These are phyloP conservation scores for Cucumis hystrix DNA, from an alignment of 306 rosid species.

Conservation along the genomic window DNA sequence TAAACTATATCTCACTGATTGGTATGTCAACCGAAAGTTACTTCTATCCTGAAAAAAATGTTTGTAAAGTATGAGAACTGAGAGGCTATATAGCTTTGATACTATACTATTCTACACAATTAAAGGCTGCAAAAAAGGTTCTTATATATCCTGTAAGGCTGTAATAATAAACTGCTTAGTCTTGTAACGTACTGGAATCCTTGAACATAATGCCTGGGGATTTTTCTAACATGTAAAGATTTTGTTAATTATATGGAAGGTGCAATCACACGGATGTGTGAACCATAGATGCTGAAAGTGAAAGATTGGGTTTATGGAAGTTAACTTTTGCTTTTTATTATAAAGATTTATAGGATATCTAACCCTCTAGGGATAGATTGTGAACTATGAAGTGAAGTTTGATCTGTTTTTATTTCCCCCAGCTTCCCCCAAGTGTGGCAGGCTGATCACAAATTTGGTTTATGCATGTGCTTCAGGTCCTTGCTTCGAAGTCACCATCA, in stretches of 20 bases:
- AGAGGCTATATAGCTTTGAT: background rate
- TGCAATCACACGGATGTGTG: too few relatives aligned
- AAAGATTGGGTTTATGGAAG: background rate
- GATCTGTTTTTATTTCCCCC: background rate
- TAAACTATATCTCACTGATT: background rate
- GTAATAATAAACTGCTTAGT: background rate
- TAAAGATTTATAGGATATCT: background rate
- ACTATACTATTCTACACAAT: background rate
- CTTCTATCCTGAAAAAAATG: background rate
- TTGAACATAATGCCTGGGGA: background rate
- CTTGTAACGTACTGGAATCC: background rate
- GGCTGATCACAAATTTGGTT: constrained; percentile 14
- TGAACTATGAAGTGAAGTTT: background rate
- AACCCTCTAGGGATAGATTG: background rate
- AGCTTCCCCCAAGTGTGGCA: background rate
- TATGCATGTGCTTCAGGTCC: constrained; percentile 34
- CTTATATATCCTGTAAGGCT: background rate
- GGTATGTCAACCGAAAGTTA: background rate
- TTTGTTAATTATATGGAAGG: too few relatives aligned
- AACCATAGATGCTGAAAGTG: background rate
- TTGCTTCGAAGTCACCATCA: constrained; percentile 69
- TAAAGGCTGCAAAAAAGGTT: background rate
- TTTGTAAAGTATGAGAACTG: background rate
- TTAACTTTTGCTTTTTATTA: background rate
- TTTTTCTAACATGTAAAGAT: too few relatives aligned